These are phyloP conservation scores for Pseudozyma pruni DNA, from an alignment of 1,284 basidiomycete species.

Conservation along the genomic window DNA sequence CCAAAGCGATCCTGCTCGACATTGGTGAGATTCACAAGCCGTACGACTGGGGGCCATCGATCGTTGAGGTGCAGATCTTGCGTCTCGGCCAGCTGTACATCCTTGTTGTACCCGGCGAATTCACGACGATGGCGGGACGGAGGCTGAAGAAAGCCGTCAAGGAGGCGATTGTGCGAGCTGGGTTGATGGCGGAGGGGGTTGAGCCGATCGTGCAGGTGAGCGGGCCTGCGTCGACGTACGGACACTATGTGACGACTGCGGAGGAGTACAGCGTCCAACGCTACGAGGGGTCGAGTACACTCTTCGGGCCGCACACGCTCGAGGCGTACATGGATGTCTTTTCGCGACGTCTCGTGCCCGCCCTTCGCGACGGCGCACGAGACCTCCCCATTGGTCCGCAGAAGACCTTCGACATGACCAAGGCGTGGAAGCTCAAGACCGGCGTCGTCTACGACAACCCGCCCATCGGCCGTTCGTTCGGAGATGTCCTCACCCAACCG, in stretches of 20 bases:
- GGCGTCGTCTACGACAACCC: conserved; percentile 52
- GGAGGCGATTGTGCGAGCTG: conserved; percentile 74
- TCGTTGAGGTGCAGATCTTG: conserved; percentile 81
- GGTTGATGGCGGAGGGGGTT: conserved; percentile 72
- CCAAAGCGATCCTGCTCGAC: conserved; percentile 78
- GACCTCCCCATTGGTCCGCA: conserved; percentile 74
- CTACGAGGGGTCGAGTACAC: conserved; percentile 83
- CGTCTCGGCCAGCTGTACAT: conserved; percentile 82
- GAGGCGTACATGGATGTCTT: conserved; percentile 84
- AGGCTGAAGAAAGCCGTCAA: conserved; percentile 74
- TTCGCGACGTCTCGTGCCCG: conserved; percentile 55
- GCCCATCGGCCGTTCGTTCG: conserved; percentile 74
- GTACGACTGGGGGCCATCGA: conserved; percentile 80
- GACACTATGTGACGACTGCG: conserved; percentile 77
- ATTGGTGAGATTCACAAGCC: conserved; percentile 69
- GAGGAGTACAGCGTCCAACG: conserved; percentile 82
- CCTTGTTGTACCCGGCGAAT: conserved; percentile 78
- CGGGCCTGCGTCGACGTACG: conserved; percentile 83
- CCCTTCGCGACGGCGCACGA: conserved; percentile 70
- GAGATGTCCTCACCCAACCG: conserved; percentile 76
- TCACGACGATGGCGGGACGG: conserved; percentile 74
- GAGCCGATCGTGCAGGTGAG: conserved; percentile 57
- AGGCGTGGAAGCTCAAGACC: conserved; percentile 71
- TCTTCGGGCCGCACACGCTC: conserved; percentile 82
- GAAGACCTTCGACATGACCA: conserved; percentile 76